Conservation (phyloP, 1,139 yeast species). For the Scheffersomyces cryptocercus region DNA sequence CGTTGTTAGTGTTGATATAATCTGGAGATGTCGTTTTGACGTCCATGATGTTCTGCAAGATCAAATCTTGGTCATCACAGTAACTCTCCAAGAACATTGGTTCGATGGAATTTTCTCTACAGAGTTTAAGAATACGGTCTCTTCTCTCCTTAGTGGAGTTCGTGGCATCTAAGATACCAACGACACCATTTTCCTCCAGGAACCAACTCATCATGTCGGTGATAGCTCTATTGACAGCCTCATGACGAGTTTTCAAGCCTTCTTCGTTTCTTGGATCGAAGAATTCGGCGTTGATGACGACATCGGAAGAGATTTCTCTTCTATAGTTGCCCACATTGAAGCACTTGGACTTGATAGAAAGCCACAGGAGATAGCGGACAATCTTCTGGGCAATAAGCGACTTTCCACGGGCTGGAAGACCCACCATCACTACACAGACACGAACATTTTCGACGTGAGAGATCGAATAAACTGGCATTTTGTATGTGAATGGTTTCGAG, state of each 20-base stretch:
- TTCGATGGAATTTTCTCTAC: slow-evolving; percentile 69
- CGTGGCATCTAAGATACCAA: slow-evolving; percentile 90
- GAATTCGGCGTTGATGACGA: slow-evolving; percentile 62
- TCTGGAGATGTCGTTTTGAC: slow-evolving; percentile 90
- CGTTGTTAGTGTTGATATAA: slow-evolving; percentile 70
- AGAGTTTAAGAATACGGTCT: slow-evolving; percentile 59
- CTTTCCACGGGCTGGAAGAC: slow-evolving; percentile 72
- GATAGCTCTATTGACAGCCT: slow-evolving; percentile 73
- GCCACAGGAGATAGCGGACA: slow-evolving; percentile 89
- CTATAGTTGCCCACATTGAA: slow-evolving; percentile 90
- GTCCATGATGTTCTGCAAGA: slow-evolving; percentile 77
- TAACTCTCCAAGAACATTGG: slow-evolving; percentile 92
- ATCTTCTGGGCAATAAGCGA: slow-evolving; percentile 81
- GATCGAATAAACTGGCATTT: slow-evolving; percentile 73
- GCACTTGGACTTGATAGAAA: slow-evolving; percentile 81
- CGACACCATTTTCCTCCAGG: slow-evolving; percentile 75
- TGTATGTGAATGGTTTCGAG: neutral
- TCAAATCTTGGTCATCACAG: slow-evolving; percentile 81
- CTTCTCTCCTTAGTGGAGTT: slow-evolving; percentile 76
- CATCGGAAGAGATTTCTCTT: slow-evolving; percentile 48
- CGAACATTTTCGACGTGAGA: slow-evolving; percentile 71
- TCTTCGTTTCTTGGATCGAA: slow-evolving; percentile 68
- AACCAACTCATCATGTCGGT: slow-evolving; percentile 91
- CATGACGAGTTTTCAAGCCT: slow-evolving; percentile 61
- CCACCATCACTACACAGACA: slow-evolving; percentile 77